phyloP scores from a whole-genome alignment of 1,284 basidiomycete genomes.

The Heterobasidion parviporum region DNA sequence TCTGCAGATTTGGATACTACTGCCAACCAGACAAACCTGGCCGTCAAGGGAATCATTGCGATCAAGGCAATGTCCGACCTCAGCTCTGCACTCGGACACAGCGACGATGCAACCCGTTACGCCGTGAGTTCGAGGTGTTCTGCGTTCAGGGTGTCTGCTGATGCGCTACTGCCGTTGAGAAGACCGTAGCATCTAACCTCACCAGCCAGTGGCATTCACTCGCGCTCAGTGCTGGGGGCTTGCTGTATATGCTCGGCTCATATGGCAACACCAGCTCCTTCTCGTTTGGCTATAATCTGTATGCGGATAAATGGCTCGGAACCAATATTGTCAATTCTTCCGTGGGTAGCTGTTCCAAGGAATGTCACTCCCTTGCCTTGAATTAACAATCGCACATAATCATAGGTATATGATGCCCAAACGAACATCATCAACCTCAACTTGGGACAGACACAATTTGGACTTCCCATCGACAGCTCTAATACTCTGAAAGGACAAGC shows the following conservation, averaged over 20 bases:
- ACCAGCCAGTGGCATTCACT: neutral
- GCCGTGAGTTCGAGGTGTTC: neutral
- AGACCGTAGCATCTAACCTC: neutral
- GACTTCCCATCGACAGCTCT: neutral
- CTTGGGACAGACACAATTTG: neutral
- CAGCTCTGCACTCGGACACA: slow-evolving; percentile 8
- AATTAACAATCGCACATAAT: neutral
- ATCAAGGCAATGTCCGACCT: slow-evolving; percentile 16
- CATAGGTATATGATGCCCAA: neutral
- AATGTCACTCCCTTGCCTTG: no score
- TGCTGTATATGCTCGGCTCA: neutral
- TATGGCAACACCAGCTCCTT: neutral
- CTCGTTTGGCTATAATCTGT: neutral
- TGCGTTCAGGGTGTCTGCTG: neutral
- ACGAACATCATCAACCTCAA: neutral
- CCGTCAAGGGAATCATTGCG: slow-evolving; percentile 17
- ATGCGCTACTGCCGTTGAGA: neutral
- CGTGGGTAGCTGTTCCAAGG: neutral
- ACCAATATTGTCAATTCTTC: neutral
- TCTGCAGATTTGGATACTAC: neutral
- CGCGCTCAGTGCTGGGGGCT: neutral
- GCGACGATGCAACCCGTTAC: slow-evolving; percentile 10
- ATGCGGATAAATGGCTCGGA: neutral
- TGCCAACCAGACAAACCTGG: slow-evolving; percentile 4
- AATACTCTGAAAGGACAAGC: neutral